Evolutionary conservation across 495 filamentous ascomycete species (phyloP), one percentile per base, ranked within the genome.

Genomic region (Penicillium macrosclerotiorum): DNA sequence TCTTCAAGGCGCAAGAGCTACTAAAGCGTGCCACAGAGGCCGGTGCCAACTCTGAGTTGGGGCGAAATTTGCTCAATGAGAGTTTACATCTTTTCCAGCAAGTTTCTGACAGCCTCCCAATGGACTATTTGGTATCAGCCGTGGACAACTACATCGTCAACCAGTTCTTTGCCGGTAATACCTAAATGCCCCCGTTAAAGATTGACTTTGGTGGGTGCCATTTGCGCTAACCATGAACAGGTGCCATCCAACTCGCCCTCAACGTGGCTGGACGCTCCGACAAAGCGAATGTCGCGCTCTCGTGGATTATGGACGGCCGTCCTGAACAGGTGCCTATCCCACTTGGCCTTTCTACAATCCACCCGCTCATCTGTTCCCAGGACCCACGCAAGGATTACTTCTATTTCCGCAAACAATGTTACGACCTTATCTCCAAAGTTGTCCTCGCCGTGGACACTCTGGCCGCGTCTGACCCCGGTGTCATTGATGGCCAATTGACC

Each of bases 1-100:
- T 95, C 37, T 99, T 97, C 80, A 96, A 95, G 66, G 94, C 94
- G 5, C 91, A 97, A 63, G 93, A 99, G 62, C 81, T 89, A 47
- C 73, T 97, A 36, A 93, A 95, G 67, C 82, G 84, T 47, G 93
- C 90, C 1, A 81, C 80, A 1, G 92, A 96, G 65, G 79, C 82
- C 13, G 80, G 82, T 19, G 71, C 80, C 12, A 88, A 89, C 47
- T 79, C 81, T 4, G 90, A 90, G 56, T 65, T 80, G 22, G 86
- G 86, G n/a, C 85, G 91, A 35, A 83, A 84, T 12, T 71, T 93
- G 27, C 69, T 99, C 17, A 90, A 89, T 49, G 91, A 97, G 62
- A 95, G 90, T 65, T 65, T 97, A 51, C 79, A 83, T 35, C 71
- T 96, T 20, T 96, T 97, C 67, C 77, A 88, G 62, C 82, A 90